Evolutionary conservation across 2,329 filamentous ascomycete genomes (phyloP).

Genomic region (Penicillium sclerotiorum): DNA sequence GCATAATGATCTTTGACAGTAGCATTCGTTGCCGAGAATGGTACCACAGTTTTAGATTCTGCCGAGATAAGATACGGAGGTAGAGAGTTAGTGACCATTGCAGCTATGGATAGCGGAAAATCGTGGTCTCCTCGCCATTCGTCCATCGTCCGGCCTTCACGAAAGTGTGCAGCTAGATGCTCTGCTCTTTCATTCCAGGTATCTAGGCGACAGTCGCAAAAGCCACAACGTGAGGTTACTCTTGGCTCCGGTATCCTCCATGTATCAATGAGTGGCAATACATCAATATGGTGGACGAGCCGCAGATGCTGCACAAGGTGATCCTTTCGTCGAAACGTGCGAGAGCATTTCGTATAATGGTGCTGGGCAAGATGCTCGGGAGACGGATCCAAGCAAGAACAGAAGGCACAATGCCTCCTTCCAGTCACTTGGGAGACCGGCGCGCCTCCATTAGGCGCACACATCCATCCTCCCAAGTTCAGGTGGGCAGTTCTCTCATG

Average conservation of each 20-base stretch:
- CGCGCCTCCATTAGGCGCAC: constrained; percentile 18
- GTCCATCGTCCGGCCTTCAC: constrained; percentile 53
- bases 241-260: constrained; percentile 42
- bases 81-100: constrained; percentile 19
- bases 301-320: constrained; percentile 57
- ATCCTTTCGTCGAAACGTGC: constrained; percentile 57
- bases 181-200: constrained; percentile 55
- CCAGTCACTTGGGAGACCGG: constrained; percentile 12
- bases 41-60: constrained; percentile 21
- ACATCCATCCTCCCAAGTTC: constrained; percentile 23
- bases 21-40: constrained; percentile 22
- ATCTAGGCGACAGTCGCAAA: constrained; percentile 51
- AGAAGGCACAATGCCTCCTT: constrained; percentile 38
- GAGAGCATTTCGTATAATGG: constrained; percentile 45
- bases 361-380: constrained; percentile 56
- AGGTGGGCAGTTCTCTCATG: constrained; percentile 30
- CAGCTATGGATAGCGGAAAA: constrained; percentile 37
- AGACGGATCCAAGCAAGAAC: constrained; percentile 41
- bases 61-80: constrained; percentile 25
- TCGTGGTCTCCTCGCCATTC: constrained; percentile 58
- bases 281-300: constrained; percentile 52
- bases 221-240: constrained; percentile 55
- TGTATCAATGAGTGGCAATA: constrained; percentile 15
- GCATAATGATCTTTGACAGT: constrained; percentile 20
- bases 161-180: constrained; percentile 57